phyloP scores from a whole-genome alignment of 495 filamentous ascomycete genomes.

The Apiosordaria backusii region DNA sequence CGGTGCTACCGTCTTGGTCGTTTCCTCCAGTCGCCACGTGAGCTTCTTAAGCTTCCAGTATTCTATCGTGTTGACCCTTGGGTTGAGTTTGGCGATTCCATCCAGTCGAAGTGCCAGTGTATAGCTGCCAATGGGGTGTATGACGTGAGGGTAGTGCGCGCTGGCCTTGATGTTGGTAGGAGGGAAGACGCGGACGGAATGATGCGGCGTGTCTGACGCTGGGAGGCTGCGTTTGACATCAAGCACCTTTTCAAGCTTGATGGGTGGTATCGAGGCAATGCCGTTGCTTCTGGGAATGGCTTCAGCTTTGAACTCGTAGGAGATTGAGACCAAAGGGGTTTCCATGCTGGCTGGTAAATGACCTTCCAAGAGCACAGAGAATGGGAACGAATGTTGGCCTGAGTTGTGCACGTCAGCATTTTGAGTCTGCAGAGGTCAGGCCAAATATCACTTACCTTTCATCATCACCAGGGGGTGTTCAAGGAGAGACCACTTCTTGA shows the following conservation, averaged over 20 bases:
- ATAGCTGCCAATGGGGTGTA: conserved; percentile 85
- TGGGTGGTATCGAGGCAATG: conserved; percentile 27
- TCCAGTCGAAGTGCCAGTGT: conserved; percentile 73
- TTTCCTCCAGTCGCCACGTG: conserved; percentile 91
- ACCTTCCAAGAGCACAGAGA: conserved; percentile 83
- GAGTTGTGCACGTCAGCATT: conserved; percentile 6
- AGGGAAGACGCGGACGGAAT: conserved; percentile 89
- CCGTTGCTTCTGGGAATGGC: conserved; percentile 56
- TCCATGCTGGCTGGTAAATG: conserved; percentile 79
- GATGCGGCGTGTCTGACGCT: conserved; percentile 57
- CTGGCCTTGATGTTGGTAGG: conserved; percentile 87
- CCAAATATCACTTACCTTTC: conserved; percentile 44
- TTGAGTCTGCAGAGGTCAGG: background rate
- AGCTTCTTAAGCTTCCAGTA: conserved; percentile 89
- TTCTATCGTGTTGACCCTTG: conserved; percentile 47
- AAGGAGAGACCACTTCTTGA: conserved; percentile 78
- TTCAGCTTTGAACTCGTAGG: conserved; percentile 77
- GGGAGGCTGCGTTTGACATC: conserved; percentile 71
- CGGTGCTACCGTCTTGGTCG: conserved; percentile 70
- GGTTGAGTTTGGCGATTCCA: conserved; percentile 66
- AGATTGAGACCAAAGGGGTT: conserved; percentile 64
- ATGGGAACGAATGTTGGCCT: conserved; percentile 78
- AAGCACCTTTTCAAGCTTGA: conserved; percentile 62
- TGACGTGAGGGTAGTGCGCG: conserved; percentile 72
- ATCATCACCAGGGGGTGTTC: conserved; percentile 60